Conservation (phyloP, 345 rosid genomes). For the Zanthoxylum bungeanum region DNA sequence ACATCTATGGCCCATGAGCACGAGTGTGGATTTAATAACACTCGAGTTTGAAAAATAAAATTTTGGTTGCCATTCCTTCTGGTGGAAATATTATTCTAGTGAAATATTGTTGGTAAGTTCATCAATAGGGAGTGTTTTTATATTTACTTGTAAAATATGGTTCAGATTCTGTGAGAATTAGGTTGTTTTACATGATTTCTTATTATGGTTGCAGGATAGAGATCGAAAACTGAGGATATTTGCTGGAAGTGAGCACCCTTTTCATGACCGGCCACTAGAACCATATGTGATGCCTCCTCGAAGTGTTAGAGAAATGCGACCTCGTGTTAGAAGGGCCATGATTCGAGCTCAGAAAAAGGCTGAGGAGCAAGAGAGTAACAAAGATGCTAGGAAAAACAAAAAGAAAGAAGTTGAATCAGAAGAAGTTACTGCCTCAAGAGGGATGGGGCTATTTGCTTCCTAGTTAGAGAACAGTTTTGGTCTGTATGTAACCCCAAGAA, state of each 20-base stretch:
- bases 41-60: background rate
- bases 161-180: background rate
- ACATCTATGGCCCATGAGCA: background rate
- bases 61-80: background rate
- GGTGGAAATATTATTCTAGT: background rate
- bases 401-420: conserved; percentile 44
- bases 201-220: conserved; percentile 63
- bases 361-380: conserved; percentile 53
- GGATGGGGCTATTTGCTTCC: background rate
- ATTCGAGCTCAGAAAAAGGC: conserved; percentile 86
- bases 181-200: background rate
- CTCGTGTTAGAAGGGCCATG: conserved; percentile 90
- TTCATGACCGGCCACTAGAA: conserved; percentile 69
- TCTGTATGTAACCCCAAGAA: conserved; percentile 20
- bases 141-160: background rate
- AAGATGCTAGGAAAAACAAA: conserved; percentile 46
- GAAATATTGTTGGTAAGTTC: background rate
- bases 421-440: conserved; percentile 36
- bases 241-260: conserved; percentile 80
- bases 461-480: background rate
- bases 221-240: conserved; percentile 93
- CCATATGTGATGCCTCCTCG: conserved; percentile 81
- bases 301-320: conserved; percentile 81
- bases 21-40: background rate
- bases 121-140: background rate